Conservation (phyloP, 1,139 yeast genomes). For the Blastobotrys petasosporus region DNA sequence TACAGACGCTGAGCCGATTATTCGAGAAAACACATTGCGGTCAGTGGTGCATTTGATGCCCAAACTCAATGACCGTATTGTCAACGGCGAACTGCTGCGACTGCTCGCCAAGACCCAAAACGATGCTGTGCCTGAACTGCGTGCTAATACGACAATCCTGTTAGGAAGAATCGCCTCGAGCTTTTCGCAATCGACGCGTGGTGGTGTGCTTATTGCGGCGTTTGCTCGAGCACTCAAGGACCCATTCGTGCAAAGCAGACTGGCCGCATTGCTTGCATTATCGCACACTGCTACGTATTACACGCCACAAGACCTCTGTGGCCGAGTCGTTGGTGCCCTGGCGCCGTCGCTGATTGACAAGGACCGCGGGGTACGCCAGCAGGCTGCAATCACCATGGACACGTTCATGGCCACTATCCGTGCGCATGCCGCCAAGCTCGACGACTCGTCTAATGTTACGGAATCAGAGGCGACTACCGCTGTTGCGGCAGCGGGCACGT, state of each 20-base stretch:
- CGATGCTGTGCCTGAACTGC: slow-evolving; percentile 74
- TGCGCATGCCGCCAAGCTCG: slow-evolving; percentile 49
- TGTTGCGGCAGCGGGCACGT: background rate
- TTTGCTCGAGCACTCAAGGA: slow-evolving; percentile 79
- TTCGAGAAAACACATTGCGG: slow-evolving; percentile 76
- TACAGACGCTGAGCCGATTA: slow-evolving; percentile 72
- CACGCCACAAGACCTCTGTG: slow-evolving; percentile 69
- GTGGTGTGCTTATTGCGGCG: slow-evolving; percentile 74
- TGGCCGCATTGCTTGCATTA: slow-evolving; percentile 75
- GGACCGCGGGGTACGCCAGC: slow-evolving; percentile 60
- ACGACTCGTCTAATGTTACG: background rate
- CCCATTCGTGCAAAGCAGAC: slow-evolving; percentile 67
- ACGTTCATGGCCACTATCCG: slow-evolving; percentile 60
- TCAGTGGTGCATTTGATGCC: slow-evolving; percentile 60
- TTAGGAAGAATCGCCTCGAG: slow-evolving; percentile 64
- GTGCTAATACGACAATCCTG: slow-evolving; percentile 79
- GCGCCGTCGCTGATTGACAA: slow-evolving; percentile 79
- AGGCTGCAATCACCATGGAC: slow-evolving; percentile 64
- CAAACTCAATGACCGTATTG: slow-evolving; percentile 67
- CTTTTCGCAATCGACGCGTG: slow-evolving; percentile 43
- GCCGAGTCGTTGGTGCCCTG: slow-evolving; percentile 76
- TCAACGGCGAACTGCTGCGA: slow-evolving; percentile 79
- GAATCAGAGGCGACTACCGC: too few species aligned
- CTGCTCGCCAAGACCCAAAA: slow-evolving; percentile 81
- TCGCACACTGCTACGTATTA: slow-evolving; percentile 59